Evolutionary conservation across 805 yeast genomes (phyloP).

Genomic region (Clavispora asparagi): DNA sequence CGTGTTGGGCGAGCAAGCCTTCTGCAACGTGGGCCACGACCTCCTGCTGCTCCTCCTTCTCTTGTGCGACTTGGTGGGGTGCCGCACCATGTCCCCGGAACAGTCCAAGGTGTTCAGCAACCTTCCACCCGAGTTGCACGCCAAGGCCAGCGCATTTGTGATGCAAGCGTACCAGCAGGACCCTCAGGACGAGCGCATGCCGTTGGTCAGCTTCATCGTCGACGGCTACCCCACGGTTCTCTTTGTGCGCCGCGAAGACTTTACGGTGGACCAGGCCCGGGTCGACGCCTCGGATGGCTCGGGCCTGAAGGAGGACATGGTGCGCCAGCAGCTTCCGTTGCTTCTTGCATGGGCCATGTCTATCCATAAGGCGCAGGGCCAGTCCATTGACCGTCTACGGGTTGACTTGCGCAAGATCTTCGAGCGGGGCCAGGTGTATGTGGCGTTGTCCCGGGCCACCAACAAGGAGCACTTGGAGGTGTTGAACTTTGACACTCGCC

Average conservation of each 20-base stretch:
- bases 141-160: slow-evolving; percentile 8
- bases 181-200: slow-evolving; percentile 21
- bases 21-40: slow-evolving; percentile 3
- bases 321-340: slow-evolving; percentile 63
- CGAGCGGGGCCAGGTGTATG: slow-evolving; percentile 94
- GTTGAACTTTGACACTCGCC: slow-evolving; percentile 57
- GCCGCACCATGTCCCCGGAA: slow-evolving; percentile 1
- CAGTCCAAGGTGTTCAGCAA: slow-evolving; percentile 3
- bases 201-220: slow-evolving; percentile 44
- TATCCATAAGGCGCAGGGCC: slow-evolving; percentile 94
- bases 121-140: slow-evolving; percentile 10
- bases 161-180: slow-evolving; percentile 7
- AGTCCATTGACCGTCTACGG: slow-evolving; percentile 68
- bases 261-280: slow-evolving; percentile 28
- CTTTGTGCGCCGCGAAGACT: slow-evolving; percentile 30
- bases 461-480: slow-evolving; percentile 80
- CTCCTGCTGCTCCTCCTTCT: slow-evolving; percentile 8
- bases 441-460: slow-evolving; percentile 87
- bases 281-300: neutral
- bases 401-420: slow-evolving; percentile 75
- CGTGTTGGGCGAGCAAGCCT: slow-evolving; percentile 4
- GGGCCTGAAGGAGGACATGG: slow-evolving; percentile 2
- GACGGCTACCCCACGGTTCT: slow-evolving; percentile 24
- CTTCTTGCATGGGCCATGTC: slow-evolving; percentile 96
- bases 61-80: slow-evolving; percentile 7